These are phyloP conservation scores for Neurospora sublineolata DNA, from an alignment of 495 filamentous ascomycete species.

Conservation along the genomic window DNA sequence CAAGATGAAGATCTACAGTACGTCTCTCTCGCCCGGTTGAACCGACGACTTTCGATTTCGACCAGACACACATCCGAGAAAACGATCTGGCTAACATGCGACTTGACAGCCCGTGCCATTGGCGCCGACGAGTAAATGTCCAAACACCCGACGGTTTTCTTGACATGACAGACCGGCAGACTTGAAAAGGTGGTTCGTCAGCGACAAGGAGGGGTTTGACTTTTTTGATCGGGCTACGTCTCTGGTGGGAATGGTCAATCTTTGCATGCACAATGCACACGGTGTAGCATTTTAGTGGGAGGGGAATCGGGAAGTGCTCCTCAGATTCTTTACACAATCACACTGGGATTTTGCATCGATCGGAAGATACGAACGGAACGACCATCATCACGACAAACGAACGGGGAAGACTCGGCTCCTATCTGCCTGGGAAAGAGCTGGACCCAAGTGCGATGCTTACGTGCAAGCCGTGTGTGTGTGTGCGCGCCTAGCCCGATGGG, in stretches of 20 bases:
- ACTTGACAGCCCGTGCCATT: slow-evolving; percentile 45
- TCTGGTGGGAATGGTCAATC: slow-evolving; percentile 19
- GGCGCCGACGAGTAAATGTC: slow-evolving; percentile 43
- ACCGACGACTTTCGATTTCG: not conserved
- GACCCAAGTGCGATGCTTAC: not conserved
- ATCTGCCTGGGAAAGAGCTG: not conserved
- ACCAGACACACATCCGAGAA: not conserved
- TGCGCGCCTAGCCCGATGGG: not conserved
- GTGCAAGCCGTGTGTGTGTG: not conserved
- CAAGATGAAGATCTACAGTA: slow-evolving; percentile 98
- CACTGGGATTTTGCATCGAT: slow-evolving; percentile 18
- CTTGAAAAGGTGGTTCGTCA: slow-evolving; percentile 16
- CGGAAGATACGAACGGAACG: not conserved
- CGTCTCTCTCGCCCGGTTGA: slow-evolving; percentile 21
- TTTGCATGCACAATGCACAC: slow-evolving; percentile 3
- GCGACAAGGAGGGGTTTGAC: slow-evolving; percentile 22
- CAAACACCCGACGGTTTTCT: slow-evolving; percentile 13
- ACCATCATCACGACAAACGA: not conserved
- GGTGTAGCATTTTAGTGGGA: not conserved
- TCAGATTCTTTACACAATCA: slow-evolving; percentile 17
- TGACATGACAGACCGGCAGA: slow-evolving; percentile 18
- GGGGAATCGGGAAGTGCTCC: slow-evolving; percentile 26
- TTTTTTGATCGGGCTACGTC: slow-evolving; percentile 23
- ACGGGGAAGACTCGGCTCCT: not conserved
- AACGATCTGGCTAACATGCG: slow-evolving; percentile 24